Percentiles rank a stretch among this genome's conserved stretches.
phyloP scores from a whole-genome alignment of 768 basidiomycete species.

The Exidia glandulosa region DNA sequence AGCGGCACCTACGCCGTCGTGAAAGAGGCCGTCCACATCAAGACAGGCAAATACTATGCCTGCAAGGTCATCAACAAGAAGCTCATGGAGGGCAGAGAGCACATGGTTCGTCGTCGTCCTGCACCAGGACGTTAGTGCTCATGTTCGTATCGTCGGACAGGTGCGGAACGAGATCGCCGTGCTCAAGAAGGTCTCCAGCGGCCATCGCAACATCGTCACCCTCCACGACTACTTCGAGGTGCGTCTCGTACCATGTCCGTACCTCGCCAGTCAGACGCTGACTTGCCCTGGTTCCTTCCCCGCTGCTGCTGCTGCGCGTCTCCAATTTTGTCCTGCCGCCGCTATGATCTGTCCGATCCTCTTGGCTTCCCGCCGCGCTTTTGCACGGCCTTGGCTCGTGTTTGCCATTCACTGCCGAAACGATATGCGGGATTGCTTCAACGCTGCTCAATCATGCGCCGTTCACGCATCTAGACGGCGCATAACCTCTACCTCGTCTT shows the following conservation, averaged over 20 bases:
- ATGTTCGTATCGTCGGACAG: constrained; percentile 26
- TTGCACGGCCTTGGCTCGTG: too few relatives aligned
- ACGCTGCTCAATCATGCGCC: too few relatives aligned
- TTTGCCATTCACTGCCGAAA: too few relatives aligned
- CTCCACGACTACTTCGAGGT: constrained; percentile 96
- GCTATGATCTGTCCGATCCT: too few relatives aligned
- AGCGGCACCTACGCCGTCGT: constrained; percentile 94
- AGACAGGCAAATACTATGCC: constrained; percentile 88
- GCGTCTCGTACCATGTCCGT: too few relatives aligned
- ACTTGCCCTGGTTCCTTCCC: neutral
- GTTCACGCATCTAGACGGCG: constrained; percentile 43
- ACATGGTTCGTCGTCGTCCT: constrained; percentile 60
- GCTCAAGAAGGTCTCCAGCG: constrained; percentile 85
- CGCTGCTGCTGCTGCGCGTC: too few relatives aligned
- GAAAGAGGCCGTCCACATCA: constrained; percentile 90
- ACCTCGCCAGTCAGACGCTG: too few relatives aligned
- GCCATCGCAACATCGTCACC: constrained; percentile 83
- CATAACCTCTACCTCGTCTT: constrained; percentile 92
- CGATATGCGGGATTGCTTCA: too few relatives aligned
- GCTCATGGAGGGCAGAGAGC: constrained; percentile 93
- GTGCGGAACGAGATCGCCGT: constrained; percentile 96
- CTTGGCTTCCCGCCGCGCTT: too few relatives aligned
- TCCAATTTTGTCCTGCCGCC: too few relatives aligned
- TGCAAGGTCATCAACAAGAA: constrained; percentile 99
- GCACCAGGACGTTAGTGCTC: constrained; percentile 4